phyloP scores from a whole-genome alignment of 768 basidiomycete species.

The Sistotremastrum suecicum region DNA sequence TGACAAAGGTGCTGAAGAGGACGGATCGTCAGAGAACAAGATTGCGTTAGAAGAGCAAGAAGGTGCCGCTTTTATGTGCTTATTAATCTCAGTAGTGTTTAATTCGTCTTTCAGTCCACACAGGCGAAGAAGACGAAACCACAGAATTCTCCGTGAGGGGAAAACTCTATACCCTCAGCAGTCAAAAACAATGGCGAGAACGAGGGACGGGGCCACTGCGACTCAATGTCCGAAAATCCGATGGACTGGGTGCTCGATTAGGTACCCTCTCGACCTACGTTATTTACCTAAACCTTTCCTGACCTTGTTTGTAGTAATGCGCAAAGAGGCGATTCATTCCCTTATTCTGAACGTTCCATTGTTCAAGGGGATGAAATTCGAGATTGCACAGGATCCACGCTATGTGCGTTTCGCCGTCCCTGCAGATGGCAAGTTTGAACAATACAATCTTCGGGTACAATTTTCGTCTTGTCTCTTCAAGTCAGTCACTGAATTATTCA shows the following conservation, averaged over 20 bases:
- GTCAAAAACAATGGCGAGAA: conserved; percentile 59
- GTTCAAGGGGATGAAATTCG: conserved; percentile 67
- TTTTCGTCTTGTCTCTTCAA: background rate
- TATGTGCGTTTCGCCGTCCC: conserved; percentile 67
- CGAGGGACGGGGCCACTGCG: conserved; percentile 58
- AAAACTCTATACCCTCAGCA: conserved; percentile 51
- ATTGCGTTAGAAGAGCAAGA: conserved; percentile 53
- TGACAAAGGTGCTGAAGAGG: conserved; percentile 43
- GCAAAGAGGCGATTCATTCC: conserved; percentile 71
- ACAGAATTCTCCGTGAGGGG: conserved; percentile 65
- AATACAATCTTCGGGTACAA: conserved; percentile 65
- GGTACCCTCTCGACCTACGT: conserved; percentile 22
- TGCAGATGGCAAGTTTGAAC: conserved; percentile 40
- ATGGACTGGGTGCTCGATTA: conserved; percentile 56
- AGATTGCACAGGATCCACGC: conserved; percentile 60
- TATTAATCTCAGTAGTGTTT: conserved; percentile 1
- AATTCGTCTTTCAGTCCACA: conserved; percentile 31
- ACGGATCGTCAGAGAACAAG: conserved; percentile 22
- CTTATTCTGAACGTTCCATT: conserved; percentile 61
- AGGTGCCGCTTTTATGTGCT: conserved; percentile 24
- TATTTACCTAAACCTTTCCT: conserved; percentile 4
- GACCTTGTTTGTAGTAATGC: conserved; percentile 43
- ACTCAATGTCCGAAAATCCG: conserved; percentile 49
- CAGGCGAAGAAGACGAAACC: conserved; percentile 75
- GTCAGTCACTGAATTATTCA: no score